Evolutionary conservation across 306 rosid species (phyloP).

Genomic region (Vigna hirtella): DNA sequence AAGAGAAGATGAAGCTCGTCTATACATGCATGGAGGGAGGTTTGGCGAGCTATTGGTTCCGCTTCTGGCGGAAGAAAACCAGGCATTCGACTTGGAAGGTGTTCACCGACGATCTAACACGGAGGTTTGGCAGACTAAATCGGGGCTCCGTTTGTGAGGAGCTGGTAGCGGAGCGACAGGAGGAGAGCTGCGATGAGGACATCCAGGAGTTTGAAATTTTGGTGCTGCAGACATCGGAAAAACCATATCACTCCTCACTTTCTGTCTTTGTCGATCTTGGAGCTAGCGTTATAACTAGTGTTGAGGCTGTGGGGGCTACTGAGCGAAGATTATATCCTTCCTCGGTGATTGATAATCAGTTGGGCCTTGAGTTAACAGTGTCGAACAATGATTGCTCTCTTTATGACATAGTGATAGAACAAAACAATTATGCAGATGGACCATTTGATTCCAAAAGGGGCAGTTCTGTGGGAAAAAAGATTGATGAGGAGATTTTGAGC

Average conservation of each 20-base stretch:
- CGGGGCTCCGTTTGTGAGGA: conserved; percentile 49
- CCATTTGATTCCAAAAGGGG: conserved; percentile 46
- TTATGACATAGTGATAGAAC: conserved; percentile 53
- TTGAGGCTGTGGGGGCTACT: conserved; percentile 97
- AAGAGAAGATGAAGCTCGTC: no score
- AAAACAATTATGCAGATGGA: conserved; percentile 45
- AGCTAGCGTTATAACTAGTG: conserved; percentile 99
- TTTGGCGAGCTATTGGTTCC: no score
- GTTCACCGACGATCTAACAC: no score
- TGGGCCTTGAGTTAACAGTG: conserved; percentile 91
- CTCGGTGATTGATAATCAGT: conserved; percentile 90
- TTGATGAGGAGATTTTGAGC: conserved; percentile 67
- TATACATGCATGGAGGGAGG: no score
- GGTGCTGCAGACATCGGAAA: no score
- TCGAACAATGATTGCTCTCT: conserved; percentile 66
- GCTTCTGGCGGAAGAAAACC: no score
- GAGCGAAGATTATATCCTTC: conserved; percentile 99
- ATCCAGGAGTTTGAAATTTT: no score
- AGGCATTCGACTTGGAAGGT: no score
- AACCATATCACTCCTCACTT: conserved; percentile 63
- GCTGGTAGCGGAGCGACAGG: no score
- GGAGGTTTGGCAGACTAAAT: no score
- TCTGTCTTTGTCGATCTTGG: conserved; percentile 99
- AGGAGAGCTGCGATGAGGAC: no score
- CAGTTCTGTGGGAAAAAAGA: conserved; percentile 39